phyloP scores from a whole-genome alignment of 345 rosid genomes.

The Corchorus capsularis region DNA sequence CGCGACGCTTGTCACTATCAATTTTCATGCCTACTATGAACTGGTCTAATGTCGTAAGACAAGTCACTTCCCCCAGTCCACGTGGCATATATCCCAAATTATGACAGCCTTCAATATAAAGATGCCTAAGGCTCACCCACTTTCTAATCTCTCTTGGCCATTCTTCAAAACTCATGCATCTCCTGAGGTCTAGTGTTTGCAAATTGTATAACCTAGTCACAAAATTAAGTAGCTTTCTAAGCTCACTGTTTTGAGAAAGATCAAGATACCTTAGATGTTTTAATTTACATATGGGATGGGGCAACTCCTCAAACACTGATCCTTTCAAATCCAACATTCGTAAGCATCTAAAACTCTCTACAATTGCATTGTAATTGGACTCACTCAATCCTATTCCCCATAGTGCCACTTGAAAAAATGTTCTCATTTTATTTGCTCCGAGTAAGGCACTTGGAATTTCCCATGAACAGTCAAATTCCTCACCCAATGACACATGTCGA shows the following conservation, averaged over 20 bases:
- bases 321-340: background rate
- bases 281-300: background rate
- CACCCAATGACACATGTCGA: constrained; percentile 18
- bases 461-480: background rate
- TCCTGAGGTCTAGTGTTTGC: background rate
- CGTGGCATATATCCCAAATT: background rate
- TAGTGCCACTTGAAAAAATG: too few relatives aligned
- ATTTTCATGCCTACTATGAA: background rate
- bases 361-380: background rate
- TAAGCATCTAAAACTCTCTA: background rate
- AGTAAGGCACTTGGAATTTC: too few relatives aligned
- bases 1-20: constrained; percentile 17
- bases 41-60: background rate
- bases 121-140: too few relatives aligned
- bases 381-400: too few relatives aligned
- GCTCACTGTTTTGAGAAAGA: background rate
- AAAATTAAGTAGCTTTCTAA: background rate
- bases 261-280: background rate
- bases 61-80: background rate
- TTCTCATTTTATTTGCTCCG: too few relatives aligned
- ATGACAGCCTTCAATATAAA: background rate
- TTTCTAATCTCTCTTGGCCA: background rate
- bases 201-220: background rate
- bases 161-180: background rate
- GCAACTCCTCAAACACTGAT: background rate